Percentiles rank a stretch among this genome's conserved stretches.
These are phyloP conservation scores for Bathelium albidoporum DNA, from an alignment of 495 filamentous ascomycete species.

Conservation along the genomic window DNA sequence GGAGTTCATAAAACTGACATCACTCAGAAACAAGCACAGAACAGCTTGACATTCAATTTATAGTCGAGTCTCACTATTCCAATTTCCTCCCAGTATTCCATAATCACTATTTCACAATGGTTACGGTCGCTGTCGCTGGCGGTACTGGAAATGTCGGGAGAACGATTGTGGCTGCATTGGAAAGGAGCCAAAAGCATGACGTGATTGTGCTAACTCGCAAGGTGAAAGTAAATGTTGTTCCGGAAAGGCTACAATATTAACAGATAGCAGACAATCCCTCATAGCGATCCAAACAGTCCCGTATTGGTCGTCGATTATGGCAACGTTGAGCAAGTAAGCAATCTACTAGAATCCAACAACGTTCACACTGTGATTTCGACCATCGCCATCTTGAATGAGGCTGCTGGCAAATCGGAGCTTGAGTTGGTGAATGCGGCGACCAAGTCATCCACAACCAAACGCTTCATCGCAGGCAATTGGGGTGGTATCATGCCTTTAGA, in stretches of 20 bases:
- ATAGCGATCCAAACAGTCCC: slow-evolving; percentile 17
- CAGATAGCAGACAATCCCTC: slow-evolving; percentile 12
- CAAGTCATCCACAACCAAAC: slow-evolving; percentile 32
- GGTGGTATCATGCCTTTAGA: not conserved
- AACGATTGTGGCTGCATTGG: slow-evolving; percentile 40
- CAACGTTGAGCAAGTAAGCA: slow-evolving; percentile 30
- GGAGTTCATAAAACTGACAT: slow-evolving; percentile 1
- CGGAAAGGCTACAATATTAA: slow-evolving; percentile 10
- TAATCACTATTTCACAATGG: slow-evolving; percentile 26
- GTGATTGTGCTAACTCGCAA: slow-evolving; percentile 38
- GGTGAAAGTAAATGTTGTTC: slow-evolving; percentile 15
- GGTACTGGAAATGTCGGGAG: slow-evolving; percentile 44
- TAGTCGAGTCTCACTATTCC: not conserved
- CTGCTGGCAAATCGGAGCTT: slow-evolving; percentile 14
- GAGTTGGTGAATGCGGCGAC: slow-evolving; percentile 44
- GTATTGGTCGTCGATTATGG: slow-evolving; percentile 36
- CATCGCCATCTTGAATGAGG: slow-evolving; percentile 28
- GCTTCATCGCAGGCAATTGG: slow-evolving; percentile 29
- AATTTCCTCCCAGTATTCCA: not conserved
- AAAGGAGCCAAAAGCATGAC: slow-evolving; percentile 30
- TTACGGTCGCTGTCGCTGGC: slow-evolving; percentile 43
- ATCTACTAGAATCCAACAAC: slow-evolving; percentile 36
- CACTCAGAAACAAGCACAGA: not conserved
- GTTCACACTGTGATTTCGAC: slow-evolving; percentile 45
- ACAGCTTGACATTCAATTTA: not conserved